Evolutionary conservation across 2,329 filamentous ascomycete genomes (phyloP).

Genomic region (Talaromyces sp.): DNA sequence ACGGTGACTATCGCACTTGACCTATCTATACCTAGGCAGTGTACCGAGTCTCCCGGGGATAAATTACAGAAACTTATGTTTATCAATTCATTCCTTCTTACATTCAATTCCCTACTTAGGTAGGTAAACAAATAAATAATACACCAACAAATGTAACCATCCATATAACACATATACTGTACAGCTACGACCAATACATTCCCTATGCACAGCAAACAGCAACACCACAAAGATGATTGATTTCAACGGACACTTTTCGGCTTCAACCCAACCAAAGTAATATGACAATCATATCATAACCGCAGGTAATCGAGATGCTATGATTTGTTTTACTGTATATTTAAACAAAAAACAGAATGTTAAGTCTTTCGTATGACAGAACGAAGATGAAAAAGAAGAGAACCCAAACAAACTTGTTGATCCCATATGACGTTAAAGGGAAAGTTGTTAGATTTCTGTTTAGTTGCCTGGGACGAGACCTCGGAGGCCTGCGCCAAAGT

Average conservation of each 20-base stretch:
- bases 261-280: background rate
- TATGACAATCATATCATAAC: slow-evolving; percentile 3
- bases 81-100: background rate
- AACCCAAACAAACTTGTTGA: slow-evolving; percentile 14
- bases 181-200: background rate
- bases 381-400: slow-evolving; percentile 11
- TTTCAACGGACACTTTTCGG: background rate
- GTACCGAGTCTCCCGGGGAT: background rate
- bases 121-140: background rate
- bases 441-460: slow-evolving; percentile 19
- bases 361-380: slow-evolving; percentile 12
- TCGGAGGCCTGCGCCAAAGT: slow-evolving; percentile 71
- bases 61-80: background rate
- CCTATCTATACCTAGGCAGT: background rate
- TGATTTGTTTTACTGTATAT: slow-evolving; percentile 6
- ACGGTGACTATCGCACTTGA: slow-evolving; percentile 57
- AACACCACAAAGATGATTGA: slow-evolving; percentile 2
- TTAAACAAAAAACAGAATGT: slow-evolving; percentile 24
- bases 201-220: slow-evolving; percentile 6
- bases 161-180: background rate
- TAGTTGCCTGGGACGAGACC: slow-evolving; percentile 57
- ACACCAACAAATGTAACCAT: background rate
- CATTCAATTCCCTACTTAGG: background rate
- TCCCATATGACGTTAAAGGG: slow-evolving; percentile 14
- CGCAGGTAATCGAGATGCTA: background rate